Percentiles rank a stretch among this genome's conserved stretches.
Conservation (phyloP, 371 early-diverging fungal species). For the Rhizopus arrhizus region DNA sequence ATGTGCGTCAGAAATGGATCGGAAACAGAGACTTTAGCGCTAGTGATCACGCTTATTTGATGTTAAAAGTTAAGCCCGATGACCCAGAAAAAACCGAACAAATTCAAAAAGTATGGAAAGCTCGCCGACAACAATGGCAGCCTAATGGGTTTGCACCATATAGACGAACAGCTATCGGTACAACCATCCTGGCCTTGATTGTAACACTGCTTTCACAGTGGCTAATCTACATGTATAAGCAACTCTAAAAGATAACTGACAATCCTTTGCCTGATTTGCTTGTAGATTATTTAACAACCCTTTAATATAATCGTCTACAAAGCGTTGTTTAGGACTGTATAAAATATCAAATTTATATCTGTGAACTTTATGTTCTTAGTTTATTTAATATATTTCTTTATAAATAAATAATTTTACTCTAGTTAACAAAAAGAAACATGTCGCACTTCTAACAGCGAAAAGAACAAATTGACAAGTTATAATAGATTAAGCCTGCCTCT, state of each 20-base stretch:
- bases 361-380: not conserved
- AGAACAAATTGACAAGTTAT: no score
- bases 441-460: no score
- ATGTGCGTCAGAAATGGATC: constrained; percentile 52
- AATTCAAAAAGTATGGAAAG: constrained; percentile 20
- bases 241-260: not conserved
- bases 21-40: constrained; percentile 69
- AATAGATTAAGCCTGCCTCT: no score
- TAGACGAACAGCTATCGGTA: constrained; percentile 26
- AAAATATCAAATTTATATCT: not conserved
- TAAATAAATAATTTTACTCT: not conserved
- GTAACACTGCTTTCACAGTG: constrained; percentile 13
- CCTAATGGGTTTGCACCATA: constrained; percentile 29
- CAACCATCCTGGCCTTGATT: constrained; percentile 11
- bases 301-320: not conserved
- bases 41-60: constrained; percentile 77
- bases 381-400: not conserved
- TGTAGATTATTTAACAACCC: not conserved
- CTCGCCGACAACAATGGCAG: constrained; percentile 32
- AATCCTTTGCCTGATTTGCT: not conserved
- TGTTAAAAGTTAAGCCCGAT: constrained; percentile 59
- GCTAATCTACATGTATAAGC: constrained; percentile 12
- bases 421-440: no score
- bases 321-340: not conserved
- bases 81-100: constrained; percentile 17